Conservation (phyloP, 345 rosid species). For the Durio zibethinus region DNA sequence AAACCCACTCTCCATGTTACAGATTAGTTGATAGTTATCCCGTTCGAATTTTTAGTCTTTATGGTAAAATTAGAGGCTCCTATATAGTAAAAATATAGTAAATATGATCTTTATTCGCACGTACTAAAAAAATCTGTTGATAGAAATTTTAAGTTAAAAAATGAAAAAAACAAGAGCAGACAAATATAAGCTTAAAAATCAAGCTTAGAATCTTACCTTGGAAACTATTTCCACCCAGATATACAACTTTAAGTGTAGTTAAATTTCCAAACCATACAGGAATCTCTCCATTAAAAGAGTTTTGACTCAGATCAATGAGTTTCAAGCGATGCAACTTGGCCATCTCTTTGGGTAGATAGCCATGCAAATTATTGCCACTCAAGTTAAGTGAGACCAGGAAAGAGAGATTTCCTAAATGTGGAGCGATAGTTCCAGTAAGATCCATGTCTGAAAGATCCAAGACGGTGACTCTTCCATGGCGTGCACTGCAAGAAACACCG, state of each 20-base stretch:
- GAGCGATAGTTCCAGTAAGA: neutral
- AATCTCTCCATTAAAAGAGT: neutral
- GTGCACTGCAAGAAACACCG: neutral
- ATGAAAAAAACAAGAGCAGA: no score
- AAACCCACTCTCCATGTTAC: no score
- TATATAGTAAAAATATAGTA: no score
- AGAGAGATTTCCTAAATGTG: neutral
- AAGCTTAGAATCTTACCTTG: neutral
- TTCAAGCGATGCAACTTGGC: neutral
- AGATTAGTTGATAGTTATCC: no score
- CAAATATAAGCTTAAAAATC: neutral
- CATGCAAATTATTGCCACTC: neutral
- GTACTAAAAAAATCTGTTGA: no score
- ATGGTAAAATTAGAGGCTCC: no score
- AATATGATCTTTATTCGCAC: no score
- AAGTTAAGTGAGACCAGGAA: neutral
- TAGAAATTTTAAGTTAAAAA: no score
- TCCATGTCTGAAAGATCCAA: neutral
- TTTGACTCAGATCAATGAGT: neutral
- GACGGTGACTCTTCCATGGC: neutral
- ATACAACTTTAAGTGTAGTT: neutral
- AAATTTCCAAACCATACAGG: neutral
- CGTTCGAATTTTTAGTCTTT: no score
- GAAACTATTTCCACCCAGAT: neutral
- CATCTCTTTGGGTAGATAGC: neutral